phyloP scores from a whole-genome alignment of 495 filamentous ascomycete species.

The Aspergillus steynii region DNA sequence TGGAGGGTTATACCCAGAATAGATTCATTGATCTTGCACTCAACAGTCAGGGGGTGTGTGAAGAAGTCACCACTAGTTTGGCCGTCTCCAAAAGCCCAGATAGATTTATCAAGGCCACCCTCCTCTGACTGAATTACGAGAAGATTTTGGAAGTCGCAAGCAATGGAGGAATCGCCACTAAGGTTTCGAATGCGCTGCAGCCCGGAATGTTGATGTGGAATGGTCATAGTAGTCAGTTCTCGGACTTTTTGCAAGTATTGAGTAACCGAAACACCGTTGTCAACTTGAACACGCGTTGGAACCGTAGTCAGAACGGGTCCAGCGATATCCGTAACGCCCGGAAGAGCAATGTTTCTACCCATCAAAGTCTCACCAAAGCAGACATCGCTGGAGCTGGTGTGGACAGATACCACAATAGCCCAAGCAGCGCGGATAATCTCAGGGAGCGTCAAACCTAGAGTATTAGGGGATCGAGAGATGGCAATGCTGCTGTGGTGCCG shows the following conservation, averaged over 20 bases:
- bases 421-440: slow-evolving; percentile 55
- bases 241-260: slow-evolving; percentile 47
- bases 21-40: slow-evolving; percentile 40
- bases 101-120: slow-evolving; percentile 27
- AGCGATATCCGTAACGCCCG: slow-evolving; percentile 50
- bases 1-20: slow-evolving; percentile 33
- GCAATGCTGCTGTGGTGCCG: slow-evolving; percentile 30
- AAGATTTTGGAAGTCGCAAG: slow-evolving; percentile 65
- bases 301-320: slow-evolving; percentile 57
- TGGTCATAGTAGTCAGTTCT: slow-evolving; percentile 44
- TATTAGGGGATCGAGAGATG: slow-evolving; percentile 19
- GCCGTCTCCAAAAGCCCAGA: slow-evolving; percentile 48
- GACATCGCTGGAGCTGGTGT: slow-evolving; percentile 49
- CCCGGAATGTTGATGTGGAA: slow-evolving; percentile 50
- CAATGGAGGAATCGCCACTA: slow-evolving; percentile 38
- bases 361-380: slow-evolving; percentile 57
- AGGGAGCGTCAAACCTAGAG: slow-evolving; percentile 44
- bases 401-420: slow-evolving; percentile 48
- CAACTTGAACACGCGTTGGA: slow-evolving; percentile 46
- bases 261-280: slow-evolving; percentile 31
- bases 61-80: slow-evolving; percentile 48
- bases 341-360: slow-evolving; percentile 53
- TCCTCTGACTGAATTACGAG: slow-evolving; percentile 55
- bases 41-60: slow-evolving; percentile 50
- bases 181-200: slow-evolving; percentile 44